Percentiles rank a stretch among this genome's conserved stretches.
These are phyloP conservation scores for Catharanthus roseus DNA, from an alignment of 257 asterid genomes.

Conservation along the genomic window DNA sequence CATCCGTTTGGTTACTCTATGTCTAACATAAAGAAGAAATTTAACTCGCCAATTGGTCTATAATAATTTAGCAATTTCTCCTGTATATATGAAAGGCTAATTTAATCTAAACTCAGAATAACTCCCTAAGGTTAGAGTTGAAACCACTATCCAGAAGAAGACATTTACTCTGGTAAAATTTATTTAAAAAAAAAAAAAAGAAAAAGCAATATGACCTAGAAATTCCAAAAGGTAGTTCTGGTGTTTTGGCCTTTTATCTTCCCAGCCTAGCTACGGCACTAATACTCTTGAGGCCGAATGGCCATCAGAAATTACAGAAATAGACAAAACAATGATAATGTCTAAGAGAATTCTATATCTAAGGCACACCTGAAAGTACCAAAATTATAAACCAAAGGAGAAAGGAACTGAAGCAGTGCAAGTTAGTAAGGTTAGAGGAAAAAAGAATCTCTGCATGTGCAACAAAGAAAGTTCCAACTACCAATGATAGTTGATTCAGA, in stretches of 20 bases:
- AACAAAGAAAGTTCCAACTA: too few relatives aligned
- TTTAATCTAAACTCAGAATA: neutral
- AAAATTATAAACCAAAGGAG: neutral
- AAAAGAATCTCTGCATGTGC: too few relatives aligned
- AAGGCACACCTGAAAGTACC: neutral
- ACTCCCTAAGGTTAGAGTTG: neutral
- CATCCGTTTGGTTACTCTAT: neutral
- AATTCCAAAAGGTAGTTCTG: neutral
- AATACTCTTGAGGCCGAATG: neutral
- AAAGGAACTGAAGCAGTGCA: neutral
- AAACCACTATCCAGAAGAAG: conserved; percentile 3
- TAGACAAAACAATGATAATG: neutral
- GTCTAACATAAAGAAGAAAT: neutral
- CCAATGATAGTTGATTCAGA: neutral
- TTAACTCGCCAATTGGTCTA: neutral
- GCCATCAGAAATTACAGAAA: conserved; percentile 4
- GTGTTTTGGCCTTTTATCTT: conserved; percentile 4
- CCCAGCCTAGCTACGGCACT: neutral
- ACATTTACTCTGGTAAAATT: neutral
- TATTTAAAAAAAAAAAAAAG: neutral
- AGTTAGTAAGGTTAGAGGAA: neutral
- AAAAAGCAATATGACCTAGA: neutral
- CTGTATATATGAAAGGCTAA: neutral
- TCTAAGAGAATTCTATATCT: neutral
- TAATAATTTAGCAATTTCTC: neutral